These are phyloP conservation scores for Blastobotrys robertii DNA, from an alignment of 805 yeast genomes.

Conservation along the genomic window DNA sequence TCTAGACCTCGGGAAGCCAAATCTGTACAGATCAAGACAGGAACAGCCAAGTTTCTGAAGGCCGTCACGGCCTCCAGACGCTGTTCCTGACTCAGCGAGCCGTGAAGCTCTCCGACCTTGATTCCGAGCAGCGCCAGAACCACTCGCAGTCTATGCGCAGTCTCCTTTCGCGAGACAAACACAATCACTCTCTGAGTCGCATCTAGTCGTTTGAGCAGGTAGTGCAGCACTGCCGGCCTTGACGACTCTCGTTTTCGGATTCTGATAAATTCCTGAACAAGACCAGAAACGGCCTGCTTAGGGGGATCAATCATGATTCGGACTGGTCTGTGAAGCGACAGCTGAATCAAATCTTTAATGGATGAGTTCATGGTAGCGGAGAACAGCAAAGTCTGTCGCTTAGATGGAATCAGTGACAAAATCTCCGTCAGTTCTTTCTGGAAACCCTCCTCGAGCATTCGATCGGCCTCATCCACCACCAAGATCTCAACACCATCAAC, in stretches of 20 bases:
- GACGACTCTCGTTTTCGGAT: conserved; percentile 78
- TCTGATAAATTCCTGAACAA: conserved; percentile 90
- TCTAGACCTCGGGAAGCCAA: conserved; percentile 98
- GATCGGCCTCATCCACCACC: conserved; percentile 95
- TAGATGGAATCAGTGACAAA: conserved; percentile 72
- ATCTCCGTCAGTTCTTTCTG: conserved; percentile 91
- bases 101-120: conserved; percentile 68
- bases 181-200: conserved; percentile 71
- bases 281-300: conserved; percentile 82
- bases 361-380: conserved; percentile 98
- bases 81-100: conserved; percentile 83
- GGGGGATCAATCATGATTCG: conserved; percentile 96
- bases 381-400: conserved; percentile 86
- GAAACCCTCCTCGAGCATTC: conserved; percentile 99
- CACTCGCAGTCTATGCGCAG: conserved; percentile 79
- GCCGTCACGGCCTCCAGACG: conserved; percentile 76
- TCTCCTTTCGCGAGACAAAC: conserved; percentile 84
- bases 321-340: conserved; percentile 84
- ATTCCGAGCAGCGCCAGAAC: conserved; percentile 71
- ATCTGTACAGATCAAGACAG: conserved; percentile 91
- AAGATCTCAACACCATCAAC: conserved; percentile 88
- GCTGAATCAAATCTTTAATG: conserved; percentile 76
- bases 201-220: conserved; percentile 59
- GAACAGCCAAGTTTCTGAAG: conserved; percentile 74
- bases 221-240: conserved; percentile 74